Evolutionary conservation across 2,329 filamentous ascomycete species (phyloP).

Genomic region (Trichoderma sp.): DNA sequence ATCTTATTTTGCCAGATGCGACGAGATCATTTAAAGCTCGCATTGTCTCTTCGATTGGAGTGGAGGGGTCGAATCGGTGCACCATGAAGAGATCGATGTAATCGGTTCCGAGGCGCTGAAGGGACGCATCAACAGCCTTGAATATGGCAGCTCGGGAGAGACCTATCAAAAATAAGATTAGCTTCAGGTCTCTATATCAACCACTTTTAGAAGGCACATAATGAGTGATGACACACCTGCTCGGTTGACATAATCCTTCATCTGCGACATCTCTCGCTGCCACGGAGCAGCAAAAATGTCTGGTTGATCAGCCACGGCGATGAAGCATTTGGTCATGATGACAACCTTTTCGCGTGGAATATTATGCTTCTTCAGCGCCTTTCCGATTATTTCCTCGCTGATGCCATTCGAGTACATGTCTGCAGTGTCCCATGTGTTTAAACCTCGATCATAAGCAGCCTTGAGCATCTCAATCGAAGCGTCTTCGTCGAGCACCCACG

Average conservation of each 20-base stretch:
- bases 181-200: neutral
- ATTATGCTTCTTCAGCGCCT: neutral
- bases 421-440: slow-evolving; percentile 28
- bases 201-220: neutral
- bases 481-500: slow-evolving; percentile 25
- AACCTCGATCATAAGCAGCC: slow-evolving; percentile 29
- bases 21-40: slow-evolving; percentile 57
- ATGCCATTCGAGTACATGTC: slow-evolving; percentile 14
- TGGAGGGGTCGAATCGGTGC: slow-evolving; percentile 54
- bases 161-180: slow-evolving; percentile 11
- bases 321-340: slow-evolving; percentile 14
- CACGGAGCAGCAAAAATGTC: neutral
- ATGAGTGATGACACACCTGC: neutral
- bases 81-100: slow-evolving; percentile 60
- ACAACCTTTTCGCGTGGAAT: slow-evolving; percentile 8
- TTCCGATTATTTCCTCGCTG: slow-evolving; percentile 6
- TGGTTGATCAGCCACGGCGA: neutral
- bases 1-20: slow-evolving; percentile 52
- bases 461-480: slow-evolving; percentile 27
- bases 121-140: slow-evolving; percentile 61
- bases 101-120: slow-evolving; percentile 52
- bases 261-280: neutral
- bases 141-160: slow-evolving; percentile 65
- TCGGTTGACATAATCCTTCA: neutral
- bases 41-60: slow-evolving; percentile 58